Evolutionary conservation across 208 protist species (phyloP), one percentile per base, ranked within the genome.

Genomic region (Crithidia sp.): DNA sequence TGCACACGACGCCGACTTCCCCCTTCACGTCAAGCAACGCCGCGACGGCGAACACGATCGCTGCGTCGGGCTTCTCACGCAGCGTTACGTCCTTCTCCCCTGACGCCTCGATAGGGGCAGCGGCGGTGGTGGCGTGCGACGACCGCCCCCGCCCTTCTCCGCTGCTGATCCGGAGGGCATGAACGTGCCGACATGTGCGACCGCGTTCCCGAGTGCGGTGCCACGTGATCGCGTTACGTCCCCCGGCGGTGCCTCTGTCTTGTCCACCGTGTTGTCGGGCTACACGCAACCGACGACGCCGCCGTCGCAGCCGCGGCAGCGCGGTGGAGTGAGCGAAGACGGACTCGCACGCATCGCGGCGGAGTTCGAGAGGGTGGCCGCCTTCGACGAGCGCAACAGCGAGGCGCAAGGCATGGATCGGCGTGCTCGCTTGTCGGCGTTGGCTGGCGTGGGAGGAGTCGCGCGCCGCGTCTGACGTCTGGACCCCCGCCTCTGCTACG

Each of bases 341-440:
- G 14, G 53, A 62, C 43, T 67, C 39, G 28, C 61, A 8, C 54
- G 57, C 44, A 54, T 68, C 12, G 61, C 60, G 14, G 52, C 61
- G 16, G 70, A 52, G 53, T 17, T 68, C 17, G 53, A 52, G 52
- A 12, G 57, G 0, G 53, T 55, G 4, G 50, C 50, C 55, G 41
- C 4, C 28, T 50, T 43, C 5, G 62, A 19, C 4, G 58, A 19
- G 14, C 12, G 41, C 41, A 9, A 10, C 58, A 16, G 37, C 10
- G 58, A 16, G 4, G 41, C 8, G 17, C 36, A 41, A 6, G 58
- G 62, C 41, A 9, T 14, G 2, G 41, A 57, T 40, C 8, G 9
- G 12, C 43, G 47, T 28, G 61, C 39, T 8, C 13, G 40, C 7
- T 14, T 39, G 13, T 49, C 9, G 16, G n/a, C 8, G 10, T 17